These are phyloP conservation scores for Paraglomus brasilianum DNA, from an alignment of 192 early-diverging fungal species.

Conservation along the genomic window DNA sequence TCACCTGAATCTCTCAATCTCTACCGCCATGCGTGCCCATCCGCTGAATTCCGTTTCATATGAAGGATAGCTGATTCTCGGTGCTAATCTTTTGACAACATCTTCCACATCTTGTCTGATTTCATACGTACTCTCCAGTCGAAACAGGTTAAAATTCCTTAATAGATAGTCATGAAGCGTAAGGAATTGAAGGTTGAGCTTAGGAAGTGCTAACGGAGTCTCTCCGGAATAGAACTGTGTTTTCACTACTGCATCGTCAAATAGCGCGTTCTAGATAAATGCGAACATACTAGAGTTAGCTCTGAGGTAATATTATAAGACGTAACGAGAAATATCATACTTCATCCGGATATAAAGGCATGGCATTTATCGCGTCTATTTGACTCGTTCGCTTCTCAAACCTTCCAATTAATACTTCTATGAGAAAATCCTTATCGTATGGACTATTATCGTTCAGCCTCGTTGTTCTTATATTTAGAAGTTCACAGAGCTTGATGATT, in stretches of 20 bases:
- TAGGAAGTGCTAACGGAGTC: constrained; percentile 72
- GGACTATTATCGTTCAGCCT: constrained; percentile 32
- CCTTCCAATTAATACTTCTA: constrained; percentile 53
- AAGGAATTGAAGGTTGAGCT: constrained; percentile 92
- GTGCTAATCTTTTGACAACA: constrained; percentile 77
- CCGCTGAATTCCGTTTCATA: constrained; percentile 77
- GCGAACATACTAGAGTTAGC: constrained; percentile 1
- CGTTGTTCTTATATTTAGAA: constrained; percentile 62
- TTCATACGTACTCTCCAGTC: constrained; percentile 77
- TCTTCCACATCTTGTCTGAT: constrained; percentile 91
- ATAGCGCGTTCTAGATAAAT: constrained; percentile 55
- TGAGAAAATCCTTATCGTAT: constrained; percentile 50
- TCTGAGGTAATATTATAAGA: neutral
- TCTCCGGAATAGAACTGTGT: constrained; percentile 62
- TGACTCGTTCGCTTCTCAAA: constrained; percentile 66
- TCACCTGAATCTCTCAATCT: constrained; percentile 61
- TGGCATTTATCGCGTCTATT: constrained; percentile 64
- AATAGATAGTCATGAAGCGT: constrained; percentile 88
- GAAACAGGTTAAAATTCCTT: constrained; percentile 81
- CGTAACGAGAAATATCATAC: constrained; percentile 25
- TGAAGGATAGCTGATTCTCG: constrained; percentile 52
- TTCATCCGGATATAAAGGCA: constrained; percentile 81
- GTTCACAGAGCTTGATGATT: constrained; percentile 56
- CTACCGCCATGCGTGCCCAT: constrained; percentile 91
- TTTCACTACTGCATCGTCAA: constrained; percentile 68